phyloP scores from a whole-genome alignment of 257 asterid genomes.

The Nicotiana knightiana region DNA sequence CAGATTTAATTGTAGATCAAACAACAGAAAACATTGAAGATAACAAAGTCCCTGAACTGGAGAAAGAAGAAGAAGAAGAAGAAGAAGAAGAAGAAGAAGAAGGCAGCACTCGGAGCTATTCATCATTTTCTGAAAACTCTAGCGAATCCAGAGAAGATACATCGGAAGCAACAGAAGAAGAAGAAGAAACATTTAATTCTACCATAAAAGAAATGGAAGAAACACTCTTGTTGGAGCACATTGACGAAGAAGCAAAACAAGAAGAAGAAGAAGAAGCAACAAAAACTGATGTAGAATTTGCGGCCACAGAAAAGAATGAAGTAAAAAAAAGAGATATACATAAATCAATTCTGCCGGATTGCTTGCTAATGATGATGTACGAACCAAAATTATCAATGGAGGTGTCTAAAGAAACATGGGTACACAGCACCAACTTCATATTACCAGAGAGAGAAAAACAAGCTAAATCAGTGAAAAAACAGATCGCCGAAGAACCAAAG shows the following conservation, averaged over 20 bases:
- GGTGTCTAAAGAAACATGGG: slow-evolving; percentile 96
- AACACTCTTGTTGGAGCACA: background rate
- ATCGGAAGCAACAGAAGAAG: background rate
- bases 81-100: background rate
- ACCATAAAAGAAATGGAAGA: slow-evolving; percentile 17
- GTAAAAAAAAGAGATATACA: background rate
- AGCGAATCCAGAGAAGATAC: background rate
- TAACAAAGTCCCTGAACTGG: background rate
- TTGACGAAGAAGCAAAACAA: slow-evolving; percentile 19
- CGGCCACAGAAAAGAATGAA: slow-evolving; percentile 21
- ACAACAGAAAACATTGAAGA: background rate
- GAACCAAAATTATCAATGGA: slow-evolving; percentile 98
- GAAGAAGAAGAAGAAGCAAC: slow-evolving; percentile 23
- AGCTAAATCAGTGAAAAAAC: slow-evolving; percentile 14
- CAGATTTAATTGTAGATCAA: background rate
- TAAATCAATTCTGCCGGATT: slow-evolving; percentile 51
- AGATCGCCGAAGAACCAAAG: too few relatives aligned
- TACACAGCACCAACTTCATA: slow-evolving; percentile 71
- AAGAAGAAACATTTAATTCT: slow-evolving; percentile 22
- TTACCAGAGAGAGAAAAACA: slow-evolving; percentile 54
- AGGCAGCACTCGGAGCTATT: background rate
- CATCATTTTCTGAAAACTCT: background rate
- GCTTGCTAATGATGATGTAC: slow-evolving; percentile 87
- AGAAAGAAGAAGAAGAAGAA: background rate
- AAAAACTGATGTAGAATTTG: background rate